Percentiles rank a stretch among this genome's conserved stretches.
Evolutionary conservation across 768 basidiomycete genomes (phyloP).

Genomic region (Russula abietina): DNA sequence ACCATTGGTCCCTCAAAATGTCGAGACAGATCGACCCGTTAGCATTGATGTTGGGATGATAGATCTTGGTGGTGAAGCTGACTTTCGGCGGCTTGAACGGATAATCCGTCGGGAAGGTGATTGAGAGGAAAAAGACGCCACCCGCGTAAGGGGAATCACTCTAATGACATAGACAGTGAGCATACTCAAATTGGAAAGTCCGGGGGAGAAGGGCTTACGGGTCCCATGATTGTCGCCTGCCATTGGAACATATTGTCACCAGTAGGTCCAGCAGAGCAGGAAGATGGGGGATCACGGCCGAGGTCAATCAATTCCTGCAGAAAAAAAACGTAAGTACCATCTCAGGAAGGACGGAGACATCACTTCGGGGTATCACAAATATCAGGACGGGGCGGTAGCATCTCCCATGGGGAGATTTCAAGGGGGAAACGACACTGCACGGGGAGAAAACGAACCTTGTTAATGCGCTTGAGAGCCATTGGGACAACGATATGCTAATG

Average conservation of each 20-base stretch:
- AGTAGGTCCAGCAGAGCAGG: slow-evolving; percentile 97
- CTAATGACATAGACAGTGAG: slow-evolving; percentile 39
- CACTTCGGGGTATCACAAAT: background rate
- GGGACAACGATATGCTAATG: slow-evolving; percentile 13
- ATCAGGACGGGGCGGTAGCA: background rate
- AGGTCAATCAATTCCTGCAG: slow-evolving; percentile 96
- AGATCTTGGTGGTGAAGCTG: slow-evolving; percentile 97
- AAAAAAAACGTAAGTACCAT: background rate
- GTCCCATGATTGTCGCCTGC: slow-evolving; percentile 99
- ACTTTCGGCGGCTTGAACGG: slow-evolving; percentile 99
- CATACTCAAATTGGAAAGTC: slow-evolving; percentile 23
- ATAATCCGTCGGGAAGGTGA: slow-evolving; percentile 94
- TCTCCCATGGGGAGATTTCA: background rate
- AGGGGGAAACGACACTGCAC: background rate
- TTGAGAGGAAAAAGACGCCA: slow-evolving; percentile 97
- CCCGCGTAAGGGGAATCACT: slow-evolving; percentile 97
- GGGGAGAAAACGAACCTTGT: slow-evolving; percentile 64
- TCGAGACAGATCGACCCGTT: slow-evolving; percentile 99
- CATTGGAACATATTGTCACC: slow-evolving; percentile 99
- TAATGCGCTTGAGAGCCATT: slow-evolving; percentile 99
- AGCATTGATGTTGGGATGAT: slow-evolving; percentile 99
- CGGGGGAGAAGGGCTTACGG: slow-evolving; percentile 52
- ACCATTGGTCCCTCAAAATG: slow-evolving; percentile 98
- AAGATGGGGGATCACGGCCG: slow-evolving; percentile 98
- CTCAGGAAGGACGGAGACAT: slow-evolving; percentile 13